Base-by-base conservation (phyloP, 371 early-diverging fungal species). In the Blyttiomyces sp. region DNA sequence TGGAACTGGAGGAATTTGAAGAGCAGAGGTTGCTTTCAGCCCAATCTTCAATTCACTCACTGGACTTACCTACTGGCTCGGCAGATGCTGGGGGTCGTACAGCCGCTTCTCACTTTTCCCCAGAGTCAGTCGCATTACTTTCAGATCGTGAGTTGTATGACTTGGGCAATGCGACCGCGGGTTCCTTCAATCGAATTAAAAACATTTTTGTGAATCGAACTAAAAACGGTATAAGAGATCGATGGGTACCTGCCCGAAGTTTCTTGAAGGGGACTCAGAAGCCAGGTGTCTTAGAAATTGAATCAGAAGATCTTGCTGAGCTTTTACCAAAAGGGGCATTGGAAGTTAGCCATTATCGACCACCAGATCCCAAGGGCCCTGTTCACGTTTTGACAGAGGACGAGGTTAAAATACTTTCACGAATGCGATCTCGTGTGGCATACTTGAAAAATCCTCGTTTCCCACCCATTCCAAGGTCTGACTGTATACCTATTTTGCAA, bases 381-480 rank as follows among this genome's bases (percentile, higher is more conserved):
- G 68, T 72, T 68, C 61, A 63, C 23, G 65, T 57, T 17, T 65
- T 63, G 54, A 50, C 65, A 13, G 59, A 65, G 4, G 65, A 61
- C 7, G 70, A 73, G 28, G 17, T 54, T 24, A 43, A 45, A 13
- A 39, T 73, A 7, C 21, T 66, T 13, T 32, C 30, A 6, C 49
- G 45, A 3, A 73, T 73, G 52, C 43, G 59, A 23, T 45, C 63
- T 0, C 60, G 73, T 4, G 27, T 73, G n/a, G 43, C 36, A 7
- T 74, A 35, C 45, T 49, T 70, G 19, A 32, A 49, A 13, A 74
- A 74, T 49, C 74, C 74, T 0, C 32, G 74, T 21, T 74, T 74
- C 53, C 70, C 71, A 2, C 27, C 5, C 43, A 27, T 34, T 3
- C 49, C 54, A 13, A 44, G 6, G 9, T n/a, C n/a, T n/a, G 45